phyloP scores from a whole-genome alignment of 768 basidiomycete species.

The Lentinula sp. region DNA sequence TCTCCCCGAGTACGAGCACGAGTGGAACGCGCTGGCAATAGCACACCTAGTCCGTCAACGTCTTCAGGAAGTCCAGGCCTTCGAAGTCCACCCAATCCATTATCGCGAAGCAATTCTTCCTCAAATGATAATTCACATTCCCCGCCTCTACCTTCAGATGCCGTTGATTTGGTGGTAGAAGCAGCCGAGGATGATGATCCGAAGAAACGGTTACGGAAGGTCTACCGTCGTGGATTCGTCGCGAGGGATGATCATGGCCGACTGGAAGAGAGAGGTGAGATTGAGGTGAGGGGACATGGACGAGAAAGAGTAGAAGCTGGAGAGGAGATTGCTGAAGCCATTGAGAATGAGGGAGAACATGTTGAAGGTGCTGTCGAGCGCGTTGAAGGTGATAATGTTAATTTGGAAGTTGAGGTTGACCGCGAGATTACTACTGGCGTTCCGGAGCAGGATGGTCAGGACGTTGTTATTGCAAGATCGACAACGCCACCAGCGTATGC shows the following conservation, averaged over 20 bases:
- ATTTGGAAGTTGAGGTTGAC: constrained; percentile 19
- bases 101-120: constrained; percentile 26
- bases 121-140: constrained; percentile 19
- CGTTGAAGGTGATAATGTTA: constrained; percentile 8
- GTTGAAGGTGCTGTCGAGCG: not conserved
- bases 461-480: constrained; percentile 22
- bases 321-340: constrained; percentile 29
- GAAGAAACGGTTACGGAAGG: constrained; percentile 38
- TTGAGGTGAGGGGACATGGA: constrained; percentile 27
- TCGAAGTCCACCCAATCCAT: constrained; percentile 22
- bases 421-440: constrained; percentile 18
- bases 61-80: not conserved
- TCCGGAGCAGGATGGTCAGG: constrained; percentile 10
- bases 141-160: constrained; percentile 52
- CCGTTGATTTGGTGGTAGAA: constrained; percentile 86
- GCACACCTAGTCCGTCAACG: constrained; percentile 12
- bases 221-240: constrained; percentile 47
- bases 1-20: constrained; percentile 15
- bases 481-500: constrained; percentile 43
- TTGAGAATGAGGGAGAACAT: constrained; percentile 21
- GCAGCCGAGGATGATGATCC: constrained; percentile 51
- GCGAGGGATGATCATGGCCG: constrained; percentile 26
- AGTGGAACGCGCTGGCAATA: constrained; percentile 18
- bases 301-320: constrained; percentile 28
- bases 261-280: constrained; percentile 27